These are phyloP conservation scores for Cardamine resedifolia DNA, from an alignment of 345 rosid genomes.

Conservation along the genomic window DNA sequence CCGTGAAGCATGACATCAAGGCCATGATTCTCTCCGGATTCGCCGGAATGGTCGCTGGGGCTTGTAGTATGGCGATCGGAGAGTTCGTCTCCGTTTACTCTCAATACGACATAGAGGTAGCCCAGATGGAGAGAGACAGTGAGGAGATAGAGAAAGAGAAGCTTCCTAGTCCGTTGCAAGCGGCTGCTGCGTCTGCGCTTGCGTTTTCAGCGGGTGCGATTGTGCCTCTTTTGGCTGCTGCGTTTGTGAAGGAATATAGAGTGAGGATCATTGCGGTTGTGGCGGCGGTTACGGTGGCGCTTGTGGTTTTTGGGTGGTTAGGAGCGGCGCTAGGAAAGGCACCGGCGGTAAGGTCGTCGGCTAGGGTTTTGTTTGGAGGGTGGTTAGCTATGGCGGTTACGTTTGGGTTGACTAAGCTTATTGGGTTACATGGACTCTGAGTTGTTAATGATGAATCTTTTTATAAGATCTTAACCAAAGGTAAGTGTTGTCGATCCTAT, in stretches of 20 bases:
- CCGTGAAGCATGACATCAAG: constrained; percentile 75
- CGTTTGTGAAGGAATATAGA: constrained; percentile 63
- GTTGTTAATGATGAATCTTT: not conserved
- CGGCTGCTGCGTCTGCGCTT: constrained; percentile 82
- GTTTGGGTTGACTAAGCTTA: constrained; percentile 75
- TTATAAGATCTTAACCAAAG: not conserved
- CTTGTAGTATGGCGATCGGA: constrained; percentile 97
- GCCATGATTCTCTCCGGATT: constrained; percentile 86
- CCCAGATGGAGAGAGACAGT: constrained; percentile 63
- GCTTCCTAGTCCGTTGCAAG: constrained; percentile 79
- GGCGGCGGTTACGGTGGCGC: constrained; percentile 60
- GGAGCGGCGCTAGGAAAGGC: constrained; percentile 85
- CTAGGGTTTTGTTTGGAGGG: constrained; percentile 83
- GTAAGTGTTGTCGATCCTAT: not conserved
- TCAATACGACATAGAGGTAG: constrained; percentile 74
- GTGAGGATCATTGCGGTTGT: constrained; percentile 62
- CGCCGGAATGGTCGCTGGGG: constrained; percentile 89
- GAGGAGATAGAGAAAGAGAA: constrained; percentile 37
- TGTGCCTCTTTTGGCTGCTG: constrained; percentile 81
- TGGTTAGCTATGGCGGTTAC: constrained; percentile 95
- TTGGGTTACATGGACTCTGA: constrained; percentile 63
- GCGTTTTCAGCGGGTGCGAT: constrained; percentile 82
- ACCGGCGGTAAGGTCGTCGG: constrained; percentile 49
- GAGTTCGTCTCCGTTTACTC: constrained; percentile 92
- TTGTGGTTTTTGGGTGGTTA: constrained; percentile 67